These are phyloP conservation scores for Candida tibetensis DNA, from an alignment of 805 yeast species.

Conservation along the genomic window DNA sequence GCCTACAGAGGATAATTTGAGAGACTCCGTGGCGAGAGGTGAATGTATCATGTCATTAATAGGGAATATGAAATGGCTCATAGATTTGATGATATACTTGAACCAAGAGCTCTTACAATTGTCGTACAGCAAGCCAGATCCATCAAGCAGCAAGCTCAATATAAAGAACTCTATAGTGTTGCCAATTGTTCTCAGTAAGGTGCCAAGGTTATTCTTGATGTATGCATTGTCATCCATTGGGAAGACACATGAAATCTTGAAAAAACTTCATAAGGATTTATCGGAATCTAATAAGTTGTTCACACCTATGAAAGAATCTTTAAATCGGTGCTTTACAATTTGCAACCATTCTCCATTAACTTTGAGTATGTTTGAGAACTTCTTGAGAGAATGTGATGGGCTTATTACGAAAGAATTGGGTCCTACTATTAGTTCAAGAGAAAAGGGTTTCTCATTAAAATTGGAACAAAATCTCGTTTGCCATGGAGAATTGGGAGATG, in stretches of 20 bases:
- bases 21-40: constrained; percentile 55
- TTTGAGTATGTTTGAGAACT: constrained; percentile 56
- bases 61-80: constrained; percentile 85
- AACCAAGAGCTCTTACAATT: constrained; percentile 69
- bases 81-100: constrained; percentile 69
- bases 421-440: constrained; percentile 18
- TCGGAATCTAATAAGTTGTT: constrained; percentile 38
- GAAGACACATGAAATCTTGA: constrained; percentile 55
- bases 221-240: constrained; percentile 67
- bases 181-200: constrained; percentile 63
- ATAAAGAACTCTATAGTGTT: constrained; percentile 44
- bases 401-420: constrained; percentile 29
- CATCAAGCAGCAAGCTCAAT: constrained; percentile 18
- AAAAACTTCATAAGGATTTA: constrained; percentile 54
- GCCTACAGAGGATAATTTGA: constrained; percentile 48
- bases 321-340: constrained; percentile 47
- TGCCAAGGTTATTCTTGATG: constrained; percentile 64
- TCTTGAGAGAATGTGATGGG: constrained; percentile 56
- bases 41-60: constrained; percentile 59
- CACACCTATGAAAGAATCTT: constrained; percentile 52
- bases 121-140: constrained; percentile 20
- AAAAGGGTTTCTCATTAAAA: constrained; percentile 36
- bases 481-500: constrained; percentile 56
- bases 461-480: constrained; percentile 63
- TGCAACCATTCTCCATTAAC: constrained; percentile 53